Percentiles rank a stretch among this genome's conserved stretches.
Conservation (phyloP, 2,329 filamentous ascomycete genomes). For the Aciculosporium take region DNA sequence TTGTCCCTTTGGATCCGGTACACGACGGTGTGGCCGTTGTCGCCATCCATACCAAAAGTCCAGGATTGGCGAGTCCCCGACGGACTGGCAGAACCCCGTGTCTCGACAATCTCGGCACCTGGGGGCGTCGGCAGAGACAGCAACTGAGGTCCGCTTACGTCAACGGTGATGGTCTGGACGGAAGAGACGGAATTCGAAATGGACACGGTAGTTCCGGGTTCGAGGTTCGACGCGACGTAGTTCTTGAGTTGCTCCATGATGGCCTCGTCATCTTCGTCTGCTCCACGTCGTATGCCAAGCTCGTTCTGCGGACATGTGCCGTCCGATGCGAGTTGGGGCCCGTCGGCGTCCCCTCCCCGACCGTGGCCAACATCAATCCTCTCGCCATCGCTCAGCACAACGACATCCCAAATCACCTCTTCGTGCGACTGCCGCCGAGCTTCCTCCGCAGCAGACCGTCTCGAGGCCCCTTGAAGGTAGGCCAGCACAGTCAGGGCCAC, state of each 20-base stretch:
- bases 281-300: not conserved
- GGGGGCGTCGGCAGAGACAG: conserved; percentile 40
- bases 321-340: not conserved
- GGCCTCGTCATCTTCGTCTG: conserved; percentile 26
- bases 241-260: conserved; percentile 30
- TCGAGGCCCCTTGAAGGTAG: conserved; percentile 45
- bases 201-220: conserved; percentile 41
- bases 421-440: conserved; percentile 31
- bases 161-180: conserved; percentile 50
- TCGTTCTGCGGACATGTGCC: not conserved
- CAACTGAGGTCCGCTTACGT: conserved; percentile 39
- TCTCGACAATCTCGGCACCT: conserved; percentile 44
- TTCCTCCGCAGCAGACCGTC: conserved; percentile 36
- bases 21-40: conserved; percentile 38
- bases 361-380: conserved; percentile 34
- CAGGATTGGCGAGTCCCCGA: conserved; percentile 4
- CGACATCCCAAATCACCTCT: conserved; percentile 52
- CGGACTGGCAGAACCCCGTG: conserved; percentile 16
- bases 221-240: conserved; percentile 40
- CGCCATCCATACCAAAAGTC: conserved; percentile 11
- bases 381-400: conserved; percentile 44
- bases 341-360: conserved; percentile 20
- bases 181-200: conserved; percentile 45
- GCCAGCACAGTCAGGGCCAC: conserved; percentile 46
- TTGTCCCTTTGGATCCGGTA: conserved; percentile 43